phyloP scores from a whole-genome alignment of 352 stramenopile genomes.

The Globisporangium perplexum region DNA sequence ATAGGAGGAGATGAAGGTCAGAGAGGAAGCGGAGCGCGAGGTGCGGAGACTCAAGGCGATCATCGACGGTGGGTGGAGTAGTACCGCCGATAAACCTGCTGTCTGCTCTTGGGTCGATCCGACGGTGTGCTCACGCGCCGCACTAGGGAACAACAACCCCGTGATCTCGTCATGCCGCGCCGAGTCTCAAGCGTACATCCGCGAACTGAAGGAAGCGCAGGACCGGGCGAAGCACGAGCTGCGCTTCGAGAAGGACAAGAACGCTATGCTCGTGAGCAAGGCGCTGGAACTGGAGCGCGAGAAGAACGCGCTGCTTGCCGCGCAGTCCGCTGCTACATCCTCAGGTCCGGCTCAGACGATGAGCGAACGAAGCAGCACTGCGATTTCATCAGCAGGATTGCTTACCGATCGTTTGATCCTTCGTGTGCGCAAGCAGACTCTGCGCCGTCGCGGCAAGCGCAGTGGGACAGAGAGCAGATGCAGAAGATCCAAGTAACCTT shows the following conservation, averaged over 20 bases:
- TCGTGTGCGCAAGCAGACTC: background rate
- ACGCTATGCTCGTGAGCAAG: constrained; percentile 58
- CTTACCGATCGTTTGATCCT: background rate
- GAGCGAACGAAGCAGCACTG: background rate
- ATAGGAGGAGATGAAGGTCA: constrained; percentile 68
- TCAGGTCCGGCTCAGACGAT: background rate
- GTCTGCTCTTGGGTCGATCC: background rate
- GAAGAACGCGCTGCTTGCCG: constrained; percentile 46
- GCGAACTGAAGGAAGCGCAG: constrained; percentile 56
- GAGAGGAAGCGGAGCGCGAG: constrained; percentile 71
- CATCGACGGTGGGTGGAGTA: constrained; percentile 37
- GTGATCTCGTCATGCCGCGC: constrained; percentile 47
- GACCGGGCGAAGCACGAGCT: constrained; percentile 54
- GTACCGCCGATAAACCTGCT: too few relatives aligned
- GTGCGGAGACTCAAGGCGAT: constrained; percentile 59
- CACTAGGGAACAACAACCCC: constrained; percentile 35
- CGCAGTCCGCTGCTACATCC: background rate
- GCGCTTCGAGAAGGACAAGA: constrained; percentile 73
- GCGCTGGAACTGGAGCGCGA: constrained; percentile 65
- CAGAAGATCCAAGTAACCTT: constrained; percentile 70
- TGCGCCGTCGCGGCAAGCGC: constrained; percentile 13
- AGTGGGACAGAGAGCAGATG: constrained; percentile 70
- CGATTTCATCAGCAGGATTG: too few relatives aligned
- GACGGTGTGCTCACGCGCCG: too few relatives aligned
- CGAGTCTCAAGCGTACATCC: constrained; percentile 59